Evolutionary conservation across 2,329 filamentous ascomycete genomes (phyloP).

Genomic region (Penicillium sclerotiorum): DNA sequence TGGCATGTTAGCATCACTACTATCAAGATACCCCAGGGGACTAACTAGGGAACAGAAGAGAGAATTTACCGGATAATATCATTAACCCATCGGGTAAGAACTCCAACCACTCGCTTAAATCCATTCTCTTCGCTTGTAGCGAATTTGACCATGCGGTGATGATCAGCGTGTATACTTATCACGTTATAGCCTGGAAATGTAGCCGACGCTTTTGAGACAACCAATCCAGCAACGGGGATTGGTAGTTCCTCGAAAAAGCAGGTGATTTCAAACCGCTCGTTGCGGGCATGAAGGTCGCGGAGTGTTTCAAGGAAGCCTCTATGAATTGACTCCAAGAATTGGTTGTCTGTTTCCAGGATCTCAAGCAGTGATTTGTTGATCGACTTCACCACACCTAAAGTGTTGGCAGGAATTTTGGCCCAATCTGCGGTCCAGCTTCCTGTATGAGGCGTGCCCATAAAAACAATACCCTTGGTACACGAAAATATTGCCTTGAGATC

Average conservation of each 20-base stretch:
- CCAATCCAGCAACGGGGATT: background rate
- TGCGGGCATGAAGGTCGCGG: background rate
- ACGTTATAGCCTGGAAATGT: background rate
- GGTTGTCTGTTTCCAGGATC: background rate
- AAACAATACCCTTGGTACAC: conserved; percentile 35
- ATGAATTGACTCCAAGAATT: conserved; percentile 5
- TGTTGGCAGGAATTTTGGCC: conserved; percentile 32
- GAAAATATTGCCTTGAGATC: conserved; percentile 35
- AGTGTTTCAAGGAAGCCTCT: background rate
- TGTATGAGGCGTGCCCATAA: conserved; percentile 43
- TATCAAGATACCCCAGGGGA: too few species aligned
- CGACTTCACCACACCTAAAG: conserved; percentile 17
- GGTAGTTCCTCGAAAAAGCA: conserved; percentile 4
- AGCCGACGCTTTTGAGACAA: background rate
- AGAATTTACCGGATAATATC: too few species aligned
- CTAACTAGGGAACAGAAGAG: too few species aligned
- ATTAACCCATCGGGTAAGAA: conserved; percentile 44
- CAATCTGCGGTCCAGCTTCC: conserved; percentile 38
- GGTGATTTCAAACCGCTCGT: background rate
- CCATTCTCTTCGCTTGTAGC: background rate
- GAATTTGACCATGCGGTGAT: background rate
- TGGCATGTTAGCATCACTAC: too few species aligned
- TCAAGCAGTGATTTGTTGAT: conserved; percentile 6
- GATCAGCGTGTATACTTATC: background rate
- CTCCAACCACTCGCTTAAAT: background rate